Base-by-base conservation (phyloP, 1,284 basidiomycete genomes). In the Boletus calvinii region DNA sequence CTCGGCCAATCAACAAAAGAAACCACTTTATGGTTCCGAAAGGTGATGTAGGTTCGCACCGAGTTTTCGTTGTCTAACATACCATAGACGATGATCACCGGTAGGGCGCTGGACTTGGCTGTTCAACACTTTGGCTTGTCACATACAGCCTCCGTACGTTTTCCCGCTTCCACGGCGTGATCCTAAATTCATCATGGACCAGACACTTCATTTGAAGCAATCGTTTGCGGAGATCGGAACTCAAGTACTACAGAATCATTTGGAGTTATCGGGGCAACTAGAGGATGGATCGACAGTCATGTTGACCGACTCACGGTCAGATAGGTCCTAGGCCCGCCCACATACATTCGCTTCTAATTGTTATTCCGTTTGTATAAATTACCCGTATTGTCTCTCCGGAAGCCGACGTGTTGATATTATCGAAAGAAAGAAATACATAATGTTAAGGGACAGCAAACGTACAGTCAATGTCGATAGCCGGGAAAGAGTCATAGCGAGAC, bases 11-110 rank as follows among this genome's bases (percentile, higher is more conserved):
- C 71, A 64, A 7, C 65, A 53, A 51, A 61, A 62, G 44, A 59
- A 59, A n/a, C 74, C 76, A 55, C 75, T 10, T 76, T 85, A 47
- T 91, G 89, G 89, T 79, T 87, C 55, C 73, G 76, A 48, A 89
- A 87, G 79, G 87, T 60, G 50, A 56, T 34, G 11, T 46, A 9
- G 26, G 31, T 61, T 52, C 17, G 3, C 32, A 30, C 37, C 17
- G 17, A 43, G 32, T 10, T 7, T 37, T 51, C 52, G 39, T 43
- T 46, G n/a, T 53, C 54, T 54, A 49, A 60, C 30, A 13, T 46
- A 29, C 30, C 39, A 11, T 54, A 83, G 81, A 68, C 69, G 31
- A 59, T 74, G 12, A 57, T 70, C 24, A 69, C 75, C 24, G 82
- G 81, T 1, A 77, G 68, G 54, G 80, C 72, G 18, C 64, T 83